phyloP scores from a whole-genome alignment of 495 filamentous ascomycete species.

The Neurospora africana region DNA sequence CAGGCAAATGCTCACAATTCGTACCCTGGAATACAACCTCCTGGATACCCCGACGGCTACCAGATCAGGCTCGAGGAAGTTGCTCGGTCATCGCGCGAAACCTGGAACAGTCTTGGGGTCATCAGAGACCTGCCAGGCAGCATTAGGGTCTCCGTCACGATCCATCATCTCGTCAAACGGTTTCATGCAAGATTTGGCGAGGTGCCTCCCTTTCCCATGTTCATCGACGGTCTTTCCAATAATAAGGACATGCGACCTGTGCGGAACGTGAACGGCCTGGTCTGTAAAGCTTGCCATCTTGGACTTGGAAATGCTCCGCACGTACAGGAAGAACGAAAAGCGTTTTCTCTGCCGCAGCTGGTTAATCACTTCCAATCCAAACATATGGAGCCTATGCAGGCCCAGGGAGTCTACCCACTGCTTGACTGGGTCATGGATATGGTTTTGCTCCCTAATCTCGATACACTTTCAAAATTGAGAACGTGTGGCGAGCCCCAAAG shows the following conservation, averaged over 20 bases:
- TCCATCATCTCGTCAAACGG: constrained; percentile 48
- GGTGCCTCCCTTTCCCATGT: constrained; percentile 46
- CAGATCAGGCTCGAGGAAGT: constrained; percentile 48
- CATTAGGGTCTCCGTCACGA: constrained; percentile 51
- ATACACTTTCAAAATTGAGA: constrained; percentile 36
- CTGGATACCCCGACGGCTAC: constrained; percentile 26
- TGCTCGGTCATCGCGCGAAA: constrained; percentile 44
- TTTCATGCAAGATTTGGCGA: constrained; percentile 45
- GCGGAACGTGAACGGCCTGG: constrained; percentile 52
- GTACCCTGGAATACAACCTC: constrained; percentile 2
- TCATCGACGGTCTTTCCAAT: constrained; percentile 56
- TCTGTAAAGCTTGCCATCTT: constrained; percentile 50
- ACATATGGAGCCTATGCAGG: constrained; percentile 37
- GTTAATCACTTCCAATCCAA: constrained; percentile 56
- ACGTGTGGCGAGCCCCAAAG: constrained; percentile 42
- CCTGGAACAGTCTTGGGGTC: constrained; percentile 50
- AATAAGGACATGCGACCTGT: constrained; percentile 56
- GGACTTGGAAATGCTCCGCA: constrained; percentile 22
- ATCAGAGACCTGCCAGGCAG: constrained; percentile 53
- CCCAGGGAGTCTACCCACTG: constrained; percentile 4
- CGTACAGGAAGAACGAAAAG: constrained; percentile 33
- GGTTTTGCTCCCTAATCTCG: constrained; percentile 53
- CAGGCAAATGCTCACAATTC: constrained; percentile 12
- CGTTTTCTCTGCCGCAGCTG: constrained; percentile 50
- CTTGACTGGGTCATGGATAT: constrained; percentile 60